phyloP scores from a whole-genome alignment of 1,284 basidiomycete species.

The Cutaneotrichosporon sp. region DNA sequence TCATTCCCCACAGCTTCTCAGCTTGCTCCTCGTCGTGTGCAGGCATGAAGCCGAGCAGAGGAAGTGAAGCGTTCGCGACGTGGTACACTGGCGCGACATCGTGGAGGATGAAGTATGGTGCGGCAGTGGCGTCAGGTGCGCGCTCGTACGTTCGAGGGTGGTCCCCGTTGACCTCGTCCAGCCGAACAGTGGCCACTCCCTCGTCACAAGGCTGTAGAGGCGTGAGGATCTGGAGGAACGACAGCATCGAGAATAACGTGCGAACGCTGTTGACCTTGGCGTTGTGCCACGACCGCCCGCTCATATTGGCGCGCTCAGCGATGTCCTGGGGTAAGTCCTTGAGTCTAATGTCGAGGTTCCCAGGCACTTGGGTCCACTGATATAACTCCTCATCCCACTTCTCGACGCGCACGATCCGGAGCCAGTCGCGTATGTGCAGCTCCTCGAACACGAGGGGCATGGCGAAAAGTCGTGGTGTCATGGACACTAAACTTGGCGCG shows the following conservation, averaged over 20 bases:
- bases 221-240: conserved; percentile 35
- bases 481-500: conserved; percentile 27
- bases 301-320: conserved; percentile 12
- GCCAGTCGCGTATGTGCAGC: conserved; percentile 36
- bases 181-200: conserved; percentile 16
- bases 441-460: conserved; percentile 42
- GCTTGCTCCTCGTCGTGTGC: conserved; percentile 26
- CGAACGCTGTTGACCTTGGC: conserved; percentile 29
- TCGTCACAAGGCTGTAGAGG: conserved; percentile 27
- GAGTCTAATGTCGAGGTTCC: conserved; percentile 26
- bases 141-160: conserved; percentile 16
- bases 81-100: conserved; percentile 45
- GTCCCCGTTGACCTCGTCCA: conserved; percentile 5
- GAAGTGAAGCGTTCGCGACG: conserved; percentile 26
- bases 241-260: conserved; percentile 31
- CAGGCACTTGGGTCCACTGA: conserved; percentile 33
- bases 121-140: conserved; percentile 11
- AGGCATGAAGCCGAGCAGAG: conserved; percentile 35
- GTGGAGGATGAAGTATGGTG: conserved; percentile 39
- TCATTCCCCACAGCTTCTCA: conserved; percentile 29
- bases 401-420: conserved; percentile 28
- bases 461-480: conserved; percentile 37
- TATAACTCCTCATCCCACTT: conserved; percentile 38
- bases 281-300: conserved; percentile 21
- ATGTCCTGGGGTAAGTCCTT: conserved; percentile 20